Base-by-base conservation (phyloP, 179 eudicot species). In the Silene vulgaris region DNA sequence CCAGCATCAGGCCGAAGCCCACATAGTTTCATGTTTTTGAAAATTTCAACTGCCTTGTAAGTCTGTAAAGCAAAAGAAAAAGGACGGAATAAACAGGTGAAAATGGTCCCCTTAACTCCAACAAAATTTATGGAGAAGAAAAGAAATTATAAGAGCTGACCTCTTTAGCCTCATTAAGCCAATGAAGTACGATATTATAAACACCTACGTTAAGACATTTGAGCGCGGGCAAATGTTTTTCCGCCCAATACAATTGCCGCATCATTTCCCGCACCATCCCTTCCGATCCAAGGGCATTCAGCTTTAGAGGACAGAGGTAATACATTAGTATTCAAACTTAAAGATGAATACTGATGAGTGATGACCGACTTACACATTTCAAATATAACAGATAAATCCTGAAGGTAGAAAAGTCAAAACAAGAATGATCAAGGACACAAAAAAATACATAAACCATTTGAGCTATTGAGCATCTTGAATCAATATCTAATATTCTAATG, bases 241-340 rank as follows among this genome's bases (percentile, higher is more conserved):
- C 92, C 65, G 92, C 92, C 80, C 81, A 52, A 40, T 68, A 84
- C 75, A 92, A 80, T 72, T 83, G 84, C 56, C 81, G 86, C 56
- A 89, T 83, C 79, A 92, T 79, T 82, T 92, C 89, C 62, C 76
- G 86, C 77, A 82, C 79, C 95, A 95, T 86, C 64, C 96, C 95
- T 85, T 95, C 99, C 71, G 67, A 75, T 80, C 95, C 99, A 78
- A 92, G 85, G 50, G 90, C 97, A 84, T 75, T 87, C 76, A 95
- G 80, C 97, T 94, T 86, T 74, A 85, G 29, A 66, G 20, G 59
- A 28, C 28, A 50, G 74, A 65, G 74, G 76, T 14, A 43, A 30
- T 62, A 30, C 75, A 78, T 57, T 28, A 56, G 69, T 56, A 40
- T n/a, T 57, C 30, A 37, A 12, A 40, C 40, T 77, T 54, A 56